Base-by-base conservation (phyloP, 192 early-diverging fungal genomes). In the Rhizoclosmatium sp. region DNA sequence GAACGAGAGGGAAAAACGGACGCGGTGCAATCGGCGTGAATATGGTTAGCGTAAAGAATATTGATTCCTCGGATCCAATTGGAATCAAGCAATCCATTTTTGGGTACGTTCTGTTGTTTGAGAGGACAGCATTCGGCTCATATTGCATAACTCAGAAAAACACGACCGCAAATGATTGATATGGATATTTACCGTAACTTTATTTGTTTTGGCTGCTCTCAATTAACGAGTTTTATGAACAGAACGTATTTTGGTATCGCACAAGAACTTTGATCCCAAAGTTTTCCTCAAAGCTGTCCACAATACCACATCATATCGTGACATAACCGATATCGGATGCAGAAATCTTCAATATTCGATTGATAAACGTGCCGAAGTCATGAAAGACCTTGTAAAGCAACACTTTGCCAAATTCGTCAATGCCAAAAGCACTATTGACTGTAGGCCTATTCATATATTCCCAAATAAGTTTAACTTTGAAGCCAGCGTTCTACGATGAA, bases 331-430 rank as follows among this genome's bases (percentile, higher is more conserved):
- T 47, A 76, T 81, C 23, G 97, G 96, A 2, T 89, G 92, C n/a
- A 82, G 92, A 45, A 83, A 84, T 4, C 83, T 99, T 44, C 86
- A 92, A 62, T 83, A 82, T 68, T 88, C 92, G 3, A 93, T 97
- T 44, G 91, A 92, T 59, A 91, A 96, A 72, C 90, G 94, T n/a
- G 88, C 91, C 0, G 96, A 96, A 59, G 94, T 92, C 1, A 86
- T 97, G 21, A 96, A 95, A 76, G 91, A 90, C 45, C 81, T 97
- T 39, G 97, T 99, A 58, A 95, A 98, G 81, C 93, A 93, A 72
- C 95, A 99, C 81, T 99, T 99, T 89, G 95, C 97, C 80, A 92
- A 95, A 49, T 99, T 99, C 82, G 96, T 99, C 9, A 93, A 89
- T 54, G 96, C 97, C 16, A 97, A 97, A 86, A 94, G 90, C 81